phyloP scores from a whole-genome alignment of 2,329 filamentous ascomycete species.

The Nigrograna mackinnonii region DNA sequence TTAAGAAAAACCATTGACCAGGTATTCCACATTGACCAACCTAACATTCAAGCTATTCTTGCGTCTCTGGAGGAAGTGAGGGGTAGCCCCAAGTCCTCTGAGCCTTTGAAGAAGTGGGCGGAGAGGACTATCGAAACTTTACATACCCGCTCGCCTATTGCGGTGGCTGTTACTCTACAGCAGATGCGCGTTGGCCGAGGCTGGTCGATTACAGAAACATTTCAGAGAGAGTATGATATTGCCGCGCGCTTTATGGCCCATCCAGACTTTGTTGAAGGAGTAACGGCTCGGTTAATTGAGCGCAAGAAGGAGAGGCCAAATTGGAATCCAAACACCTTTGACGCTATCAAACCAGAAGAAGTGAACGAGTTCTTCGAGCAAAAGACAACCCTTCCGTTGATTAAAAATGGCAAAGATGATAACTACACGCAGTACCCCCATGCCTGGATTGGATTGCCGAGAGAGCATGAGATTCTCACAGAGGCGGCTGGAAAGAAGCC shows the following conservation, averaged over 20 bases:
- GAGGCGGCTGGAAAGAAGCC: conserved; percentile 39
- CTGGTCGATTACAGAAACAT: conserved; percentile 81
- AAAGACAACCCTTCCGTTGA: conserved; percentile 58
- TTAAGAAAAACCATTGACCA: conserved; percentile 83
- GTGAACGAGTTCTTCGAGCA: conserved; percentile 70
- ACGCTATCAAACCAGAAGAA: conserved; percentile 63
- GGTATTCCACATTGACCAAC: conserved; percentile 53
- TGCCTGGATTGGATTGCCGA: conserved; percentile 70
- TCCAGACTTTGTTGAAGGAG: conserved; percentile 89
- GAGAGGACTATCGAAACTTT: conserved; percentile 75
- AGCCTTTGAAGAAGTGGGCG: conserved; percentile 72
- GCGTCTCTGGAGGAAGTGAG: conserved; percentile 61
- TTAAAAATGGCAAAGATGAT: conserved; percentile 50
- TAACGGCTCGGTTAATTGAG: conserved; percentile 76
- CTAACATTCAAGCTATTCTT: conserved; percentile 72
- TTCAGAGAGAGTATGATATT: conserved; percentile 2
- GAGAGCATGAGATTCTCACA: conserved; percentile 63
- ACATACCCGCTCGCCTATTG: conserved; percentile 78
- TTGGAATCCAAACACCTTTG: conserved; percentile 77
- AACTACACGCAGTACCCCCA: conserved; percentile 78
- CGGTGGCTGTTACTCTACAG: conserved; percentile 79
- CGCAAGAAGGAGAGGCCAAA: conserved; percentile 67
- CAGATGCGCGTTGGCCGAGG: conserved; percentile 76
- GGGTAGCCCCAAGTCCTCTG: conserved; percentile 23
- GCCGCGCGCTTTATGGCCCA: conserved; percentile 48